phyloP scores from a whole-genome alignment of 345 rosid species.

The Arabidopsis suecica region DNA sequence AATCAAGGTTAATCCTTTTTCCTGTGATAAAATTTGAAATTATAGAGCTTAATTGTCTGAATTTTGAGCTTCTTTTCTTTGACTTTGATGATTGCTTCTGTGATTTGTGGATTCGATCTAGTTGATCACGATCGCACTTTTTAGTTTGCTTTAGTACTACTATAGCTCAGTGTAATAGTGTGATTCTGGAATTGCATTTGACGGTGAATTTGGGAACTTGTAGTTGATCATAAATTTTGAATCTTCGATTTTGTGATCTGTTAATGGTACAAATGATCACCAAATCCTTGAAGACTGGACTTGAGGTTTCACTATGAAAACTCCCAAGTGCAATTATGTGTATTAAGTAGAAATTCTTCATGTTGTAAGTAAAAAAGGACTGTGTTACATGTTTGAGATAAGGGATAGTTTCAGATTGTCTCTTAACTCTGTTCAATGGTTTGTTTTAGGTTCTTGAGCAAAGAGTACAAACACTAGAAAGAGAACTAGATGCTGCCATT shows the following conservation, averaged over 20 bases:
- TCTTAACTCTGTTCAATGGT: background rate
- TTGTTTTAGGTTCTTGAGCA: constrained; percentile 82
- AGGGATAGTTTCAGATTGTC: constrained; percentile 8
- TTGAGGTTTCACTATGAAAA: constrained; percentile 13
- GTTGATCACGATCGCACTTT: background rate
- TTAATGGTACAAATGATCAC: constrained; percentile 19
- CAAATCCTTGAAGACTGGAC: constrained; percentile 22
- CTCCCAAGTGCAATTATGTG: background rate
- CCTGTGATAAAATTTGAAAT: background rate
- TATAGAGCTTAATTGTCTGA: background rate
- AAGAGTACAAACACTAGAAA: constrained; percentile 92
- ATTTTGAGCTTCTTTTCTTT: background rate
- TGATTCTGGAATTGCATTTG: background rate
- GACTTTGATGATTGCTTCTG: constrained; percentile 2
- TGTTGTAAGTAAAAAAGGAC: background rate
- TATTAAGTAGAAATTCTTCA: background rate
- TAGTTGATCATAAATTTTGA: background rate
- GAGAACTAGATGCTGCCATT: constrained; percentile 96
- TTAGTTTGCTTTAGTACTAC: background rate
- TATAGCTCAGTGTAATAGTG: constrained; percentile 12
- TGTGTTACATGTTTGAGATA: constrained; percentile 9
- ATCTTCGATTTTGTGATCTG: constrained; percentile 7
- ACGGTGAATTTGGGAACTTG: constrained; percentile 5
- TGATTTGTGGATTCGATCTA: constrained; percentile 25
- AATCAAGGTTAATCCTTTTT: constrained; percentile 63